Evolutionary conservation across 129 eudicot genomes (phyloP).

Genomic region (Flaveria sonorensis): DNA sequence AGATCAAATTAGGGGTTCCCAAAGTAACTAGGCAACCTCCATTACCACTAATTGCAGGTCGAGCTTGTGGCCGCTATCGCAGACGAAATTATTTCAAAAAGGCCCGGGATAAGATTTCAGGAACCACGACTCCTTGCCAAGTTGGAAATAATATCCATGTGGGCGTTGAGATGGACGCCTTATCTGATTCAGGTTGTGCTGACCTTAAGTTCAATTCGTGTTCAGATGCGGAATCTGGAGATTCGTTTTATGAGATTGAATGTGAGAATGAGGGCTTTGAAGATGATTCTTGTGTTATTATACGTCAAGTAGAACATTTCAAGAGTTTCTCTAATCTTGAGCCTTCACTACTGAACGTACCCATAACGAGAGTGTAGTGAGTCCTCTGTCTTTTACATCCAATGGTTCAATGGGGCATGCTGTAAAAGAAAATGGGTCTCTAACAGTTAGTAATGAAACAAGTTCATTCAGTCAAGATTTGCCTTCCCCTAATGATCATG

Average conservation of each 20-base stretch:
- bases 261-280: slow-evolving; percentile 21
- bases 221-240: slow-evolving; percentile 60
- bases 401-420: slow-evolving; percentile 25
- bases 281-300: slow-evolving; percentile 7
- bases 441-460: slow-evolving; percentile 34
- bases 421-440: slow-evolving; percentile 28
- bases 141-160: slow-evolving; percentile 6
- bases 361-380: slow-evolving; percentile 26
- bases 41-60: slow-evolving; percentile 54
- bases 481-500: slow-evolving; percentile 24
- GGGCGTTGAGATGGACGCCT: slow-evolving; percentile 27
- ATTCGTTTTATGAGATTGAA: slow-evolving; percentile 51
- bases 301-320: slow-evolving; percentile 25
- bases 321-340: slow-evolving; percentile 28
- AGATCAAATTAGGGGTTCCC: slow-evolving; percentile 48
- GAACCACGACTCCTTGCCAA: slow-evolving; percentile 30
- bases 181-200: slow-evolving; percentile 66
- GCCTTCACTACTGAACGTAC: slow-evolving; percentile 26
- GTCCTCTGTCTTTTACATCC: slow-evolving; percentile 29
- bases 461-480: slow-evolving; percentile 4
- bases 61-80: slow-evolving; percentile 55
- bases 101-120: slow-evolving; percentile 49
- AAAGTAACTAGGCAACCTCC: slow-evolving; percentile 70
- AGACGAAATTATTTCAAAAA: slow-evolving; percentile 60
- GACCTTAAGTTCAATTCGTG: slow-evolving; percentile 59